A percentile compares a stretch with the other conserved stretches of the same genome.
Conservation (phyloP, 495 filamentous ascomycete species). For the Rhizodiscina lignyota region DNA sequence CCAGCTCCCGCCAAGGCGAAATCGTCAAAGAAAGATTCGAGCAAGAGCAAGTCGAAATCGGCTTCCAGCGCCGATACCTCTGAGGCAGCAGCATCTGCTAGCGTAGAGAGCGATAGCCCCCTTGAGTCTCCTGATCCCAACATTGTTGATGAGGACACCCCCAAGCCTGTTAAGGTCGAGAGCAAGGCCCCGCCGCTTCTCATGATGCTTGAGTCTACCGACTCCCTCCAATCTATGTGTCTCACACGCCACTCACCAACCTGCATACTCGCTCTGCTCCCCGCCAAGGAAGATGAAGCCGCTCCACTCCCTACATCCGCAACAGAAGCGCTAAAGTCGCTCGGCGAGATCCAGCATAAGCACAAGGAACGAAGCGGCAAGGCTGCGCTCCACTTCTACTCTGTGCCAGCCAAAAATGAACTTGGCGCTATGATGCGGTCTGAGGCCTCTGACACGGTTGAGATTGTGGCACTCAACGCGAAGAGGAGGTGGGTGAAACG, state of each 20-base stretch:
- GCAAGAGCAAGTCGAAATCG: conserved; percentile 29
- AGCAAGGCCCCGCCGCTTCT: conserved; percentile 26
- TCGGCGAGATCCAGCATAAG: conserved; percentile 64
- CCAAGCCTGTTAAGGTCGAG: conserved; percentile 32
- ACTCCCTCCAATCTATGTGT: conserved; percentile 51
- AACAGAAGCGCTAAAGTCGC: conserved; percentile 39
- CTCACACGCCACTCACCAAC: conserved; percentile 60
- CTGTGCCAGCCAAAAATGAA: conserved; percentile 47
- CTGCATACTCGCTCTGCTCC: conserved; percentile 70
- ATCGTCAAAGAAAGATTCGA: conserved; percentile 24
- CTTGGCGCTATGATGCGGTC: conserved; percentile 36
- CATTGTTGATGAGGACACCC: conserved; percentile 22
- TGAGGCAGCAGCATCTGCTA: conserved; percentile 17
- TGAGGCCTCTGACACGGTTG: conserved; percentile 25
- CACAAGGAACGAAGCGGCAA: conserved; percentile 43
- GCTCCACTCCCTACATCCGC: conserved; percentile 25
- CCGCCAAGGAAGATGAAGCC: conserved; percentile 29
- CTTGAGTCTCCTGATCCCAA: conserved; percentile 31
- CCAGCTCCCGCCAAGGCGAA: conserved; percentile 32
- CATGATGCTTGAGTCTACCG: conserved; percentile 30
- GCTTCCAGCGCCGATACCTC: conserved; percentile 26
- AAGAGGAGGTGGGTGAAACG: conserved; percentile 73
- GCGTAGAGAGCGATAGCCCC: conserved; percentile 25
- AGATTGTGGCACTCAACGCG: conserved; percentile 70
- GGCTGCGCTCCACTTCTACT: conserved; percentile 64